These are phyloP conservation scores for Verticillium nonalfalfae DNA, from an alignment of 2,329 filamentous ascomycete genomes.

Conservation along the genomic window DNA sequence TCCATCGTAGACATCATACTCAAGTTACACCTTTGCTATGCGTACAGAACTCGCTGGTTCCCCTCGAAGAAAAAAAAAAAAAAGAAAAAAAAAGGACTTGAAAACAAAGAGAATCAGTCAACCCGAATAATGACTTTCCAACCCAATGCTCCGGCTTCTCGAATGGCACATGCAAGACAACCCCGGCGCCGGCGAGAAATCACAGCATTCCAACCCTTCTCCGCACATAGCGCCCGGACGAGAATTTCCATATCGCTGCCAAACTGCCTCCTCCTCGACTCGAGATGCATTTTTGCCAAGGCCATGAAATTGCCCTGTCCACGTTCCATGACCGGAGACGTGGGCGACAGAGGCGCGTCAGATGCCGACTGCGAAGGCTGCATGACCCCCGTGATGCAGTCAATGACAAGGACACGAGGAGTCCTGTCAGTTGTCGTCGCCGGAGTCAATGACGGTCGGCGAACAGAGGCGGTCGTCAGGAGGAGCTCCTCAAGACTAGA, in stretches of 20 bases:
- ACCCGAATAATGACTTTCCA: slow-evolving; percentile 62
- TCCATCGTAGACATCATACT: not conserved
- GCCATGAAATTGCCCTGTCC: slow-evolving; percentile 30
- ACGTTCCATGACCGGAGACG: slow-evolving; percentile 39
- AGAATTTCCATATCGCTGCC: slow-evolving; percentile 64
- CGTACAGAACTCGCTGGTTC: not conserved
- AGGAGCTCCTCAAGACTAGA: slow-evolving; percentile 40
- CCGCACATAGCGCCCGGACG: slow-evolving; percentile 65
- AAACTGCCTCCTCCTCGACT: slow-evolving; percentile 50
- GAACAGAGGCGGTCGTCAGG: slow-evolving; percentile 22
- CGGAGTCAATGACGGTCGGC: slow-evolving; percentile 23
- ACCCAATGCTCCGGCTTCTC: slow-evolving; percentile 65
- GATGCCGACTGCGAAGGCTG: slow-evolving; percentile 32
- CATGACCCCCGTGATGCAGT: slow-evolving; percentile 53
- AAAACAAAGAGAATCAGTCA: slow-evolving; percentile 25
- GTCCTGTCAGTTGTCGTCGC: slow-evolving; percentile 15
- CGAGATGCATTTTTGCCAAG: slow-evolving; percentile 47
- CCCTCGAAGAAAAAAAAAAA: too few species aligned
- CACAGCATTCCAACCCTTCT: slow-evolving; percentile 68
- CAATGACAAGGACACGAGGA: slow-evolving; percentile 50
- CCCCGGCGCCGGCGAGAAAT: slow-evolving; percentile 61
- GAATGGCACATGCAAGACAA: slow-evolving; percentile 67
- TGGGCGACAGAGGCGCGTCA: slow-evolving; percentile 28
- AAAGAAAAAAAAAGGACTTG: too few species aligned
- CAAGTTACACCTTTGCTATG: not conserved